Evolutionary conservation across 2,329 filamentous ascomycete species (phyloP), one percentile per base, ranked within the genome.

Genomic region (Claviceps africana): DNA sequence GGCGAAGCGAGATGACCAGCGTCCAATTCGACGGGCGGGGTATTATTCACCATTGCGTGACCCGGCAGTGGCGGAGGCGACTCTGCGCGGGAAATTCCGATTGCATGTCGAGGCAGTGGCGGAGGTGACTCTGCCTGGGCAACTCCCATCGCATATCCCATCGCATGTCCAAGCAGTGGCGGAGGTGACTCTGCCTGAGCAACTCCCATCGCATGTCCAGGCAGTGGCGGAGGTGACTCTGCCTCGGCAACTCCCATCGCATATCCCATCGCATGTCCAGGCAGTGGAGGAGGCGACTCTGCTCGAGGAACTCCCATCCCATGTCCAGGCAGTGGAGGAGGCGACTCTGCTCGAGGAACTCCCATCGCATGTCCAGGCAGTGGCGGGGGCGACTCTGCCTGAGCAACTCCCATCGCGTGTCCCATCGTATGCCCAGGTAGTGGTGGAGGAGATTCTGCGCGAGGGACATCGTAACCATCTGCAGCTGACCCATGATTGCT

Each of bases 1-100:
- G 69, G 70, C 2, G 69, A 56, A 30, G 67, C 68, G 51, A 67
- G 64, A n/a, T 76, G 74, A 51, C 72, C 75, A 35, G 83, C 82
- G 64, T 90, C 84, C 86, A 94, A 90, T 65, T 93, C 88, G 51
- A 89, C 78, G 2, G 85, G 81, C 61, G 84, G 83, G 10, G 82
- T 82, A 13, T 82, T 65, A n/a, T n/a, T n/a, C 33, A 65, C 58
- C 53, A 70, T 62, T 42, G 71, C 67, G 45, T 68, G 63, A 39
- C 70, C 72, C 2, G 77, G 73, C 21, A 83, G n/a, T n/a, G n/a
- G n/a, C n/a, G n/a, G n/a, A n/a, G n/a, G n/a, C n/a, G n/a, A n/a
- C n/a, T n/a, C n/a, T n/a, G n/a, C n/a, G n/a, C n/a, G n/a, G n/a
- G n/a, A n/a, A n/a, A n/a, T n/a, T n/a, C n/a, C n/a, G n/a, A n/a